phyloP scores from a whole-genome alignment of 1,139 yeast species.

The Diutina ranongensis region DNA sequence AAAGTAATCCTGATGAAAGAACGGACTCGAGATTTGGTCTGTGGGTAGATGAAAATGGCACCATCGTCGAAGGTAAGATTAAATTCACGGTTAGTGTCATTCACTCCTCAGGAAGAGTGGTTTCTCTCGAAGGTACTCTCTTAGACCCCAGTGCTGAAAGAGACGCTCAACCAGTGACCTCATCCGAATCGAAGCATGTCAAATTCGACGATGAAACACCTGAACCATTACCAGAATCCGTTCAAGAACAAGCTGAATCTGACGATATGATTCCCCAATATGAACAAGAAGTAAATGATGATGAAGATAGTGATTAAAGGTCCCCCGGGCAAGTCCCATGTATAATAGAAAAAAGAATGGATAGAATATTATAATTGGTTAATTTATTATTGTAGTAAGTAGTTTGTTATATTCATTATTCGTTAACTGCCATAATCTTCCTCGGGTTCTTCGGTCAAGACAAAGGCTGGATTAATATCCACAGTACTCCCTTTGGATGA shows the following conservation, averaged over 20 bases:
- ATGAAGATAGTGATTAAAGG: conserved; percentile 4
- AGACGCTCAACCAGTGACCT: conserved; percentile 41
- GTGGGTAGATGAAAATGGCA: conserved; percentile 72
- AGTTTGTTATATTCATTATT: background rate
- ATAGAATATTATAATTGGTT: no score
- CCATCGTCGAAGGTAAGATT: conserved; percentile 70
- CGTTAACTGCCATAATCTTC: background rate
- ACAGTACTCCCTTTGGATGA: background rate
- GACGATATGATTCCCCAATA: conserved; percentile 1
- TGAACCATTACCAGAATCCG: conserved; percentile 1
- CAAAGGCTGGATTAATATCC: conserved; percentile 1
- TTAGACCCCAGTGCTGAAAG: conserved; percentile 48
- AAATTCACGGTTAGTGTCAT: conserved; percentile 62
- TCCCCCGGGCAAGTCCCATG: background rate
- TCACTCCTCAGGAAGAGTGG: conserved; percentile 69
- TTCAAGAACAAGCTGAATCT: background rate
- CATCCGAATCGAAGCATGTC: conserved; percentile 23
- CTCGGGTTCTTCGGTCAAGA: conserved; percentile 1
- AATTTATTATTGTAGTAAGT: no score
- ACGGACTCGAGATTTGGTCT: conserved; percentile 59
- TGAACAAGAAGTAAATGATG: background rate
- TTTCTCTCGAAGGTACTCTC: conserved; percentile 79
- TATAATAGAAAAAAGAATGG: background rate
- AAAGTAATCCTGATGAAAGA: conserved; percentile 48
- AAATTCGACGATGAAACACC: conserved; percentile 26